Conservation (phyloP, 371 early-diverging fungal species). For the Mortierella sp. region DNA sequence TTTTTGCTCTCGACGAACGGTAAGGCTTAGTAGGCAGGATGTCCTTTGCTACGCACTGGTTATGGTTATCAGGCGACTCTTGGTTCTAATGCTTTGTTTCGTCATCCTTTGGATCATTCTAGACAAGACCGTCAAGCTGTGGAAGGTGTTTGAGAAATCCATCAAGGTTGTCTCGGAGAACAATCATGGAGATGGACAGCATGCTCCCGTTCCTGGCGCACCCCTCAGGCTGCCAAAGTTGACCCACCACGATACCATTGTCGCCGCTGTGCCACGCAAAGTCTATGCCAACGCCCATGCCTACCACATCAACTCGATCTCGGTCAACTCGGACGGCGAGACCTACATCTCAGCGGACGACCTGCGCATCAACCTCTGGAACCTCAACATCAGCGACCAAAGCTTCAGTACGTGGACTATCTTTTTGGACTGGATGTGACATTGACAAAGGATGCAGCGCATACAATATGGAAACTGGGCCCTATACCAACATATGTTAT, state of each 20-base stretch:
- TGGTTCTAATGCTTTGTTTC: background rate
- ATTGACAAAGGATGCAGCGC: background rate
- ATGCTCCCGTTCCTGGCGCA: constrained; percentile 60
- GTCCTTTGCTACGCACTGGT: background rate
- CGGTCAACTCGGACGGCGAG: constrained; percentile 97
- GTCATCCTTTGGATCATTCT: background rate
- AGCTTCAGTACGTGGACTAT: constrained; percentile 87
- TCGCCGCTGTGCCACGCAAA: constrained; percentile 94
- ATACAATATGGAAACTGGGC: background rate
- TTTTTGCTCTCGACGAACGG: constrained; percentile 98
- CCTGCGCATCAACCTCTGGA: constrained; percentile 98
- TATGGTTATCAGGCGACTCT: background rate
- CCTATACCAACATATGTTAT: background rate
- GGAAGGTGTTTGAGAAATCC: constrained; percentile 98
- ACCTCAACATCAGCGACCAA: constrained; percentile 95
- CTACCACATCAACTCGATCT: constrained; percentile 99
- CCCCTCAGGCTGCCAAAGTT: constrained; percentile 87
- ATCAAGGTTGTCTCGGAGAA: constrained; percentile 94
- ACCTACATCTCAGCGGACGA: constrained; percentile 99
- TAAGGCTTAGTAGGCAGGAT: constrained; percentile 48
- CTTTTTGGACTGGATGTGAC: background rate
- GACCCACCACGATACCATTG: constrained; percentile 94
- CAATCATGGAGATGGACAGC: constrained; percentile 77
- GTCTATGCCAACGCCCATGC: constrained; percentile 99
- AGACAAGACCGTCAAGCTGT: constrained; percentile 99